Conservation (phyloP, 768 basidiomycete species). For the Boletus sp. region DNA sequence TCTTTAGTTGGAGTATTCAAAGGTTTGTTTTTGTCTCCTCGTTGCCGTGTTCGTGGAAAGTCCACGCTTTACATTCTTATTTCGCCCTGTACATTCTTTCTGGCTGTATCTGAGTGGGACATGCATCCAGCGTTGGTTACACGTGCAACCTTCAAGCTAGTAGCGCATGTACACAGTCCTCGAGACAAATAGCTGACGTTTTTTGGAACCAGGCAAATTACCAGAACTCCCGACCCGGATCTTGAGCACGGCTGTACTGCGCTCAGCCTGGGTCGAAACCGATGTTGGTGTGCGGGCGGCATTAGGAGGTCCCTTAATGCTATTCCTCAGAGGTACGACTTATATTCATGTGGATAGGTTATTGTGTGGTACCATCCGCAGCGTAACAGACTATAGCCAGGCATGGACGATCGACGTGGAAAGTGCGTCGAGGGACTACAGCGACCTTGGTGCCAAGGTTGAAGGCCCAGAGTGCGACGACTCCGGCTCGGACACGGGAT, state of each 20-base stretch:
- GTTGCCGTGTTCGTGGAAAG: background rate
- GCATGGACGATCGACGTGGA: constrained; percentile 50
- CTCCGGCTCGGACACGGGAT: constrained; percentile 34
- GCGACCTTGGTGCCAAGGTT: constrained; percentile 28
- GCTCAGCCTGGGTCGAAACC: constrained; percentile 69
- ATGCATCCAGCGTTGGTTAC: background rate
- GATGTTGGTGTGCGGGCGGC: constrained; percentile 62
- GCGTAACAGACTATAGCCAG: constrained; percentile 52
- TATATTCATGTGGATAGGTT: background rate
- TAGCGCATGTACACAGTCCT: background rate
- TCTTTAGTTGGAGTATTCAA: constrained; percentile 41
- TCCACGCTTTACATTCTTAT: background rate
- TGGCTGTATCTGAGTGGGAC: background rate
- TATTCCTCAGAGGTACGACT: constrained; percentile 62
- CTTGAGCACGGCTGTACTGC: constrained; percentile 56
- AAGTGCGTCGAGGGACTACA: constrained; percentile 13
- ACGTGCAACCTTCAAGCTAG: background rate
- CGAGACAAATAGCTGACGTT: constrained; percentile 8
- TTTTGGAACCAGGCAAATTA: constrained; percentile 20
- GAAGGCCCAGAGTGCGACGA: constrained; percentile 27
- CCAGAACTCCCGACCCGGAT: constrained; percentile 37
- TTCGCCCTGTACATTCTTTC: background rate
- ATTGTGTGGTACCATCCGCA: background rate
- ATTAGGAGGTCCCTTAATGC: constrained; percentile 70
- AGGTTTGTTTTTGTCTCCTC: constrained; percentile 32